Base-by-base conservation (phyloP, 345 rosid species). In the Cardiospermum halicacabum region DNA sequence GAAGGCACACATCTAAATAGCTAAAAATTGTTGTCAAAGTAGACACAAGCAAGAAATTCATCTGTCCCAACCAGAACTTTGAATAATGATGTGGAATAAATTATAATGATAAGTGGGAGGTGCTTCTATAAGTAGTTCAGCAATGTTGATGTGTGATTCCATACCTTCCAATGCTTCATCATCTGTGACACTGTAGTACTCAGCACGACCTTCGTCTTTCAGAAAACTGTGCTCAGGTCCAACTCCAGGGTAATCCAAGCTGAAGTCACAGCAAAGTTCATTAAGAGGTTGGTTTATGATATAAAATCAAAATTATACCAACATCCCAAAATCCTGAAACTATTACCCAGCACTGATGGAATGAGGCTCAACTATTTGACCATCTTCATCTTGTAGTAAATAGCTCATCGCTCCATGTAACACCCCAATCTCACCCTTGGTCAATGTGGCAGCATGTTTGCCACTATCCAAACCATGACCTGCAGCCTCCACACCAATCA, bases 381-480 rank as follows among this genome's bases (percentile, higher is more conserved):
- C 97, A 75, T 91, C 96, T 0, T 94, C 91, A 74, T 89, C 97
- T 71, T 91, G 97, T 56, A 94, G 73, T 56, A 91, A 81, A 82
- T 89, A 94, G 80, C 96, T 91, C 97, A 94, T 91, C 71, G 99
- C 96, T 55, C 97, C 97, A 76, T 91, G 97, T 76, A 89, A 72
- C 64, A 91, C 96, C 48, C 99, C 96, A 0, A 91, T 89, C 64
- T 89, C 95, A 28, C 99, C 99, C 70, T 77, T 80, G 36, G 86
- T 80, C 76, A 94, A 74, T 12, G 97, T 91, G 12, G 99, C 99
- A 56, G 97, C 96, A 48, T 91, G 99, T 64, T 91, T 94, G 36
- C 97, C 96, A 36, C 96, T 89, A 62, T 94, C 93, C 73, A 94
- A 36, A 22, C 97, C 99, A 25, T 85, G 81, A 49, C 97, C 96